Evolutionary conservation across 2,329 filamentous ascomycete species (phyloP).

Genomic region (Simplicillium aogashimaense): DNA sequence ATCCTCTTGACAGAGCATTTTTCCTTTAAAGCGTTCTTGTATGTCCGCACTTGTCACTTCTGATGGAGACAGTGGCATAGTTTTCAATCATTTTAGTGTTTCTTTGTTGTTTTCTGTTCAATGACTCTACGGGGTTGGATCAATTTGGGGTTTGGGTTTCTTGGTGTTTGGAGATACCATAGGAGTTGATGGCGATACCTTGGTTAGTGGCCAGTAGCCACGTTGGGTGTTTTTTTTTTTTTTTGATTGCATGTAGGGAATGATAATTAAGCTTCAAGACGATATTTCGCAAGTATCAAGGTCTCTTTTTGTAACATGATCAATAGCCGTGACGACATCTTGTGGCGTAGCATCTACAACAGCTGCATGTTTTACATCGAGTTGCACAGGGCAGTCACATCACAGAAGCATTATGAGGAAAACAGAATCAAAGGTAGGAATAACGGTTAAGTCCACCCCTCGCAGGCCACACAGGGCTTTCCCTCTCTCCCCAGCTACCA

Average conservation of each 20-base stretch:
- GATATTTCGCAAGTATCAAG: too few species aligned
- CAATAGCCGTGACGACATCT: too few species aligned
- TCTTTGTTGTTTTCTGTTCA: background rate
- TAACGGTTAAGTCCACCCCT: slow-evolving; percentile 85
- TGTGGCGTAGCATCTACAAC: slow-evolving; percentile 1
- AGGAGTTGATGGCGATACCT: too few species aligned
- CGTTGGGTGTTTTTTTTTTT: slow-evolving; percentile 1
- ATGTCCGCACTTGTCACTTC: too few species aligned
- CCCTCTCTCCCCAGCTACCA: slow-evolving; percentile 49
- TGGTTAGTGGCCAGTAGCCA: background rate
- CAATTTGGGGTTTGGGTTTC: background rate
- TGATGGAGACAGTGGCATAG: background rate
- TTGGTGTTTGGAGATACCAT: background rate
- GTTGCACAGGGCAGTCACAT: too few species aligned
- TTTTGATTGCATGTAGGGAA: background rate
- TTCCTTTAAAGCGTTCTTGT: too few species aligned
- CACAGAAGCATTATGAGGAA: too few species aligned
- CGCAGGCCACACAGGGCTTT: slow-evolving; percentile 90
- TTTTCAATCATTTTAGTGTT: background rate
- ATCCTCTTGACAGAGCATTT: too few species aligned
- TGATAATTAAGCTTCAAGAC: too few species aligned
- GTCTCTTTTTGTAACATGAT: too few species aligned
- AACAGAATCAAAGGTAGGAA: slow-evolving; percentile 31
- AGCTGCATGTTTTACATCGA: too few species aligned
- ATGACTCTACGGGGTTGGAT: background rate